A percentile compares a stretch with the other conserved stretches of the same genome.
Conservation (phyloP, 768 basidiomycete genomes). For the Mycena floridula region DNA sequence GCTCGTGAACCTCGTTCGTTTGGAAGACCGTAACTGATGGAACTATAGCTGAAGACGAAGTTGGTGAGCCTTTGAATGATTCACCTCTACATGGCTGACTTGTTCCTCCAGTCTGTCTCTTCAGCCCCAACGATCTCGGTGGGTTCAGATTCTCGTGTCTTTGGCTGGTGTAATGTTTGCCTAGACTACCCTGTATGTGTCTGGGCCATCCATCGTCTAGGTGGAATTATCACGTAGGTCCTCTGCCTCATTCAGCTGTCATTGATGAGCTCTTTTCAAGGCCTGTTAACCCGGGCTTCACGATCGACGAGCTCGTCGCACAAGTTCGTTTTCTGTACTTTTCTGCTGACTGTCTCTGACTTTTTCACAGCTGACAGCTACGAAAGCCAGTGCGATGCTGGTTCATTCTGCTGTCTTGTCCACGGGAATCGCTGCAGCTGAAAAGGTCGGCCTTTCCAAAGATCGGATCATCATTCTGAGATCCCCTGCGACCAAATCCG, state of each 20-base stretch:
- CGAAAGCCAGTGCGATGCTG: neutral
- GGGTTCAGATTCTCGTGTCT: too few relatives aligned
- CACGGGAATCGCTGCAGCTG: neutral
- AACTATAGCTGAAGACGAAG: constrained; percentile 44
- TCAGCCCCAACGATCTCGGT: constrained; percentile 60
- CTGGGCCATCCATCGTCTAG: constrained; percentile 56
- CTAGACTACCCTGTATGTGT: constrained; percentile 49
- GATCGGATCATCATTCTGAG: neutral
- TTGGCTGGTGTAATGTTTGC: too few relatives aligned
- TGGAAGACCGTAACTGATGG: too few relatives aligned
- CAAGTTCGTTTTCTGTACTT: too few relatives aligned
- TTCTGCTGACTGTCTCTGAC: too few relatives aligned
- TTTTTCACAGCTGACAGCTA: neutral
- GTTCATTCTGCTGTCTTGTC: neutral
- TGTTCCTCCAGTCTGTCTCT: constrained; percentile 45
- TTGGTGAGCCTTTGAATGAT: constrained; percentile 30
- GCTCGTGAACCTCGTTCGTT: constrained; percentile 2
- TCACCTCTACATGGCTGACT: neutral
- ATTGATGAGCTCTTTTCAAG: constrained; percentile 14
- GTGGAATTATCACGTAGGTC: constrained; percentile 51
- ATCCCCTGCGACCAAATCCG: neutral
- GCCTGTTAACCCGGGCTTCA: neutral
- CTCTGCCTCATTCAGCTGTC: constrained; percentile 10
- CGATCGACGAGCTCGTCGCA: neutral
- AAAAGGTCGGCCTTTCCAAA: neutral